Percentiles rank a stretch among this genome's conserved stretches.
Evolutionary conservation across 2,329 filamentous ascomycete genomes (phyloP).

Genomic region (Fusarium sp.): DNA sequence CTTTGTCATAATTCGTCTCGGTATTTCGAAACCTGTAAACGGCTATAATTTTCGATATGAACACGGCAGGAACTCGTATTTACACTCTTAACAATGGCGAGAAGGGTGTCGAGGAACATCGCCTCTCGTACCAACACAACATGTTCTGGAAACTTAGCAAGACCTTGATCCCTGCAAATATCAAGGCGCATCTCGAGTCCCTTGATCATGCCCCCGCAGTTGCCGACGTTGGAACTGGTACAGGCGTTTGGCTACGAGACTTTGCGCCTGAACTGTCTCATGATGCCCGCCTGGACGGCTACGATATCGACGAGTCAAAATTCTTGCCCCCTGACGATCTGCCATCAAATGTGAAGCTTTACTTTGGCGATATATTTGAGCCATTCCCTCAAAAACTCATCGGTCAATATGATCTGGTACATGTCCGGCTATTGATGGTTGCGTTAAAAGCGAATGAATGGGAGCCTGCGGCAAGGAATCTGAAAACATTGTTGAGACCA

Average conservation of each 20-base stretch:
- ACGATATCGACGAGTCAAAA: constrained; percentile 9
- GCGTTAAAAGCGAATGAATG: constrained; percentile 6
- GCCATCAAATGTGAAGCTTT: constrained; percentile 1
- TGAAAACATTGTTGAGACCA: constrained; percentile 2
- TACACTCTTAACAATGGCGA: constrained; percentile 17
- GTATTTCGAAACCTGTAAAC: too few relatives aligned
- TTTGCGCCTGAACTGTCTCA: not conserved
- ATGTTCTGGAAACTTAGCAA: not conserved
- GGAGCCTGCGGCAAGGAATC: not conserved
- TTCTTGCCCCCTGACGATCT: not conserved
- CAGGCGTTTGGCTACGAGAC: constrained; percentile 11
- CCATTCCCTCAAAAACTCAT: not conserved
- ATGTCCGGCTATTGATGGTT: constrained; percentile 15
- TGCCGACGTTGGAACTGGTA: constrained; percentile 15
- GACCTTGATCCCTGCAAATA: not conserved
- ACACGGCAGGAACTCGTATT: constrained; percentile 3
- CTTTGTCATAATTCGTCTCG: not conserved
- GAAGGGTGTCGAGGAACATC: constrained; percentile 19
- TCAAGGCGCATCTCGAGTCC: constrained; percentile 4
- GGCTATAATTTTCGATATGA: too few relatives aligned
- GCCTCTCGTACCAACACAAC: constrained; percentile 11
- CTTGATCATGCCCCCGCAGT: not conserved
- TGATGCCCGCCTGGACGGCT: constrained; percentile 9
- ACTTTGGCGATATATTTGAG: not conserved
- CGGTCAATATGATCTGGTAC: constrained; percentile 10